A percentile compares a stretch with the other conserved stretches of the same genome.
phyloP scores from a whole-genome alignment of 306 rosid species.

The Cyclanthera cordifolia region DNA sequence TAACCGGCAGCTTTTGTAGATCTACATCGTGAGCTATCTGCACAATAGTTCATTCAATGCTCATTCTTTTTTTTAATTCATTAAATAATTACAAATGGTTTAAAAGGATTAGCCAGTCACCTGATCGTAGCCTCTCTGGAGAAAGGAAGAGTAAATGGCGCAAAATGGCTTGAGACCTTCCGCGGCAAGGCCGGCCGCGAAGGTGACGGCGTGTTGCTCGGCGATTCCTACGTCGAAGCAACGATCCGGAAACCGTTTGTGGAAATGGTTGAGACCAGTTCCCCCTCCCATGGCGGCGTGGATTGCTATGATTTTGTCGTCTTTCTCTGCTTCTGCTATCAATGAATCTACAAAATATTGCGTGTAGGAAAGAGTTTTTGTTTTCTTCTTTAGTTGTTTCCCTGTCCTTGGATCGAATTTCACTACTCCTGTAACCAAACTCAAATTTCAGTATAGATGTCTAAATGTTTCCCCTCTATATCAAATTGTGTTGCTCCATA shows the following conservation, averaged over 20 bases:
- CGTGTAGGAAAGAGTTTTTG: constrained; percentile 31
- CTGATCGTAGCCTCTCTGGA: constrained; percentile 61
- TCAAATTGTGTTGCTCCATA: no score
- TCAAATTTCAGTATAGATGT: no score
- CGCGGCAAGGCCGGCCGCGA: constrained; percentile 51
- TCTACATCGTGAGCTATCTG: constrained; percentile 50
- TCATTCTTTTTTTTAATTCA: no score
- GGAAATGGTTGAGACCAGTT: constrained; percentile 59
- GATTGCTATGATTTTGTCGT: constrained; percentile 35
- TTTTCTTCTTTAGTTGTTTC: constrained; percentile 33
- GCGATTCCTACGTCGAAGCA: constrained; percentile 65
- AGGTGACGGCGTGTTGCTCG: constrained; percentile 60
- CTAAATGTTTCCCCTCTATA: no score
- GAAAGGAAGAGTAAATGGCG: constrained; percentile 56
- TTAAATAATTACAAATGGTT: background rate
- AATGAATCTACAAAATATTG: constrained; percentile 47
- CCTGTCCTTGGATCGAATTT: constrained; percentile 50
- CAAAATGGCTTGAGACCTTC: constrained; percentile 58
- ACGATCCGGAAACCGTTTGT: constrained; percentile 36
- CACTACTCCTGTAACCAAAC: constrained; percentile 35
- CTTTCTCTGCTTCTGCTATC: constrained; percentile 46
- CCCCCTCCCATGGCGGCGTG: constrained; percentile 83
- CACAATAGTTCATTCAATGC: background rate
- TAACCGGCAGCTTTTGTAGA: constrained; percentile 52
- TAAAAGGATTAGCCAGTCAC: no score